A percentile compares a stretch with the other conserved stretches of the same genome.
Conservation (phyloP, 1,284 basidiomycete species). For the Jaminaea rosea region DNA sequence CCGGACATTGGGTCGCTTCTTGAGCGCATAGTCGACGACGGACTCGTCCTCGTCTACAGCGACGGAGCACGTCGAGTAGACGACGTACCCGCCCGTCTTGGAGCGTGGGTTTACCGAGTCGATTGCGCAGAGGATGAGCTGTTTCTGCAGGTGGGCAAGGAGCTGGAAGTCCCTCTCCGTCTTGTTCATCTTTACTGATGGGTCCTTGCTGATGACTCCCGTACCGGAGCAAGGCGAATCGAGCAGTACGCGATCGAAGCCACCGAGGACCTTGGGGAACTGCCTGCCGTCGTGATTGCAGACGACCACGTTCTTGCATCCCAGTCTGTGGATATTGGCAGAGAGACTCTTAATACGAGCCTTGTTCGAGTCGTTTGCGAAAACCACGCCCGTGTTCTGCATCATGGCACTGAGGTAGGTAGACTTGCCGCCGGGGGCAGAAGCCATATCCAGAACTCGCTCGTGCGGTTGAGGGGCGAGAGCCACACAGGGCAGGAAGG, state of each 20-base stretch:
- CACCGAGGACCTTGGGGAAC: slow-evolving; percentile 99
- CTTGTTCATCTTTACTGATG: slow-evolving; percentile 97
- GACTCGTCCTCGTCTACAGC: slow-evolving; percentile 97
- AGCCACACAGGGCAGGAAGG: slow-evolving; percentile 97
- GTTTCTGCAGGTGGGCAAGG: slow-evolving; percentile 93
- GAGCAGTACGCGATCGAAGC: slow-evolving; percentile 89
- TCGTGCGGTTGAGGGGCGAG: slow-evolving; percentile 86
- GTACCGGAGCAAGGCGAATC: slow-evolving; percentile 98
- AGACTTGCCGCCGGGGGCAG: slow-evolving; percentile 93
- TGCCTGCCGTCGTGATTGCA: slow-evolving; percentile 96
- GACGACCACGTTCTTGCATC: slow-evolving; percentile 95
- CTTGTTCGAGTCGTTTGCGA: slow-evolving; percentile 96
- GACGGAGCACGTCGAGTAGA: slow-evolving; percentile 98
- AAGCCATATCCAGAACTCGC: slow-evolving; percentile 95
- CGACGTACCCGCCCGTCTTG: slow-evolving; percentile 83
- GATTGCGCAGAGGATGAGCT: slow-evolving; percentile 93
- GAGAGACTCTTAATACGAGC: slow-evolving; percentile 88
- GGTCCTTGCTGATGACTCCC: slow-evolving; percentile 95
- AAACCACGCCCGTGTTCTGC: slow-evolving; percentile 95
- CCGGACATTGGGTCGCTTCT: slow-evolving; percentile 87
- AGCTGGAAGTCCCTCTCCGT: slow-evolving; percentile 82
- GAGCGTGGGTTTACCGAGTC: slow-evolving; percentile 86
- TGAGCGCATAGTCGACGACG: slow-evolving; percentile 95
- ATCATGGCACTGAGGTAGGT: slow-evolving; percentile 62
- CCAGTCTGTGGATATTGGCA: slow-evolving; percentile 90